A percentile compares a stretch with the other conserved stretches of the same genome.
phyloP scores from a whole-genome alignment of 1,284 basidiomycete genomes.

The Rhodotorula sp. region DNA sequence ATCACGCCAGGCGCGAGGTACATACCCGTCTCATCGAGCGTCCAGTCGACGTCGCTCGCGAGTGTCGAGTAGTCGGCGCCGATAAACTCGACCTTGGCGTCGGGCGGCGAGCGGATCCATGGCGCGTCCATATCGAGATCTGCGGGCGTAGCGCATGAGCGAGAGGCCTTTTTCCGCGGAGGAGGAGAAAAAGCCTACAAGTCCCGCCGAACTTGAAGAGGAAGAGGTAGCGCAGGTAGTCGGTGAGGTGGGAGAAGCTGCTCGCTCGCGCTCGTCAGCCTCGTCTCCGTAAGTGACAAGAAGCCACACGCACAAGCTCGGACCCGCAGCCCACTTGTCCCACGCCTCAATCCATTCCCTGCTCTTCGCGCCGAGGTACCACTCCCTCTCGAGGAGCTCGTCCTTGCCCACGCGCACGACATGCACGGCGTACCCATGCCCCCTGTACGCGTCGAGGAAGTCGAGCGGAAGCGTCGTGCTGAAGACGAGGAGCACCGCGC shows the following conservation, averaged over 20 bases:
- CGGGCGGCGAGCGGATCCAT: conserved; percentile 36
- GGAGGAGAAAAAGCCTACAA: conserved; percentile 15
- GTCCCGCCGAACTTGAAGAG: conserved; percentile 40
- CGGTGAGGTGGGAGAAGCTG: conserved; percentile 38
- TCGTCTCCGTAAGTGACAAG: too few species aligned
- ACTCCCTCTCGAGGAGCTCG: conserved; percentile 26
- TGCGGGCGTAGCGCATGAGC: neutral
- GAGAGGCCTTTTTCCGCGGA: neutral
- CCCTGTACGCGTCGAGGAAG: conserved; percentile 30
- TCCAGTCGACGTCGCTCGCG: conserved; percentile 36
- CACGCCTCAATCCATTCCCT: conserved; percentile 33
- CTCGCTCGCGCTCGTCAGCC: neutral
- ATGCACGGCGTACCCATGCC: conserved; percentile 35
- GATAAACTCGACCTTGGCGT: conserved; percentile 38
- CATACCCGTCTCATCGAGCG: conserved; percentile 41
- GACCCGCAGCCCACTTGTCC: conserved; percentile 34
- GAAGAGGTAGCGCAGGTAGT: conserved; percentile 40
- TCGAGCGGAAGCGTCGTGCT: conserved; percentile 30
- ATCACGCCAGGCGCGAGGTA: conserved; percentile 38
- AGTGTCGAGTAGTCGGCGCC: conserved; percentile 33
- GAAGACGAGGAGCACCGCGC: conserved; percentile 36
- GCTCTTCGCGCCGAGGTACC: conserved; percentile 38
- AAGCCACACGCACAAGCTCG: conserved; percentile 27
- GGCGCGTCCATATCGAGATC: conserved; percentile 40
- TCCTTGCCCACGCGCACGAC: conserved; percentile 30